Conservation (phyloP, 345 rosid genomes). For the Aquilaria sinensis region DNA sequence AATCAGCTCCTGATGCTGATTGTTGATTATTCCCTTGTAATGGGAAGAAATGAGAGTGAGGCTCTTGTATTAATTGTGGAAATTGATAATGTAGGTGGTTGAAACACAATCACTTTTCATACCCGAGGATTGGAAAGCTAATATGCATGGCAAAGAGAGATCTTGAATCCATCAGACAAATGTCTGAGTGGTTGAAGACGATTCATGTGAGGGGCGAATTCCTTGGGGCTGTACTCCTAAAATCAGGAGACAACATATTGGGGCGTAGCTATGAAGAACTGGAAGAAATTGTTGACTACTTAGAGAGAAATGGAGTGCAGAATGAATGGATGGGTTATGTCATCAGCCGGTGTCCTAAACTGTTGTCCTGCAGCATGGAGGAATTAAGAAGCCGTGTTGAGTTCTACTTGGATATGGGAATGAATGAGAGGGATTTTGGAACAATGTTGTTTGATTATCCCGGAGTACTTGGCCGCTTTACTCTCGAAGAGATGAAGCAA, state of each 20-base stretch:
- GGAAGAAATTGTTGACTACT: conserved; percentile 54
- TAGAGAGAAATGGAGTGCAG: conserved; percentile 71
- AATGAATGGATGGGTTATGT: conserved; percentile 90
- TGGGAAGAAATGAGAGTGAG: not conserved
- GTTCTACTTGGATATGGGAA: conserved; percentile 72
- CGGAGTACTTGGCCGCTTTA: conserved; percentile 55
- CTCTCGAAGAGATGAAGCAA: conserved; percentile 72
- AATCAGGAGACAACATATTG: conserved; percentile 57
- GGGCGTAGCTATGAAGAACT: conserved; percentile 43
- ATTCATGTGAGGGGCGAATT: conserved; percentile 75
- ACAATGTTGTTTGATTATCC: conserved; percentile 90
- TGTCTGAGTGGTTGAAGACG: conserved; percentile 67
- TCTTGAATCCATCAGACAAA: conserved; percentile 45
- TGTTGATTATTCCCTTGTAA: not conserved
- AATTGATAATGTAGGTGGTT: conserved; percentile 58
- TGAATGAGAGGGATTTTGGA: conserved; percentile 81
- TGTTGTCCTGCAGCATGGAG: conserved; percentile 57
- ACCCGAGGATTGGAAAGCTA: conserved; percentile 68
- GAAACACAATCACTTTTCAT: conserved; percentile 75
- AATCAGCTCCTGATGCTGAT: not conserved
- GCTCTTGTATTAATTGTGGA: conserved; percentile 14
- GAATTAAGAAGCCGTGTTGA: conserved; percentile 56
- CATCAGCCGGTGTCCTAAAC: conserved; percentile 63
- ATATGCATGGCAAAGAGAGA: conserved; percentile 65
- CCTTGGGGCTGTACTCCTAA: conserved; percentile 56